phyloP scores from a whole-genome alignment of 2,329 filamentous ascomycete genomes.

The Knoxdaviesia proteae region DNA sequence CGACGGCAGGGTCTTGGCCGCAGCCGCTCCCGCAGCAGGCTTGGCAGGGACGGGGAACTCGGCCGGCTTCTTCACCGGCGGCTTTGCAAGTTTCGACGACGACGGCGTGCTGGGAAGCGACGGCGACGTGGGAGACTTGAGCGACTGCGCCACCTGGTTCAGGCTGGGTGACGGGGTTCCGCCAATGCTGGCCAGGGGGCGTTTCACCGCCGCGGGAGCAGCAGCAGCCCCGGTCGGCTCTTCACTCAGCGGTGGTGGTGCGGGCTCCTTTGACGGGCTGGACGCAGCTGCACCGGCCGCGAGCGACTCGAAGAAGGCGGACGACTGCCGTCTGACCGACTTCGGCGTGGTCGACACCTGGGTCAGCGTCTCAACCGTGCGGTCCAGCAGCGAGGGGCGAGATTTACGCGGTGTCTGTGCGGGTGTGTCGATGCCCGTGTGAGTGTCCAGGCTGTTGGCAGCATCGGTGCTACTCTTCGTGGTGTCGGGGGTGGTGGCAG shows the following conservation, averaged over 20 bases:
- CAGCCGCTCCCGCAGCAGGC: background rate
- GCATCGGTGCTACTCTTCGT: constrained; percentile 1
- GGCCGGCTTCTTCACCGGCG: constrained; percentile 15
- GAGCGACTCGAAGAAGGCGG: constrained; percentile 44
- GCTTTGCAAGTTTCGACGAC: constrained; percentile 9
- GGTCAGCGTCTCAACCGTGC: constrained; percentile 69
- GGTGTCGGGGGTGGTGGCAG: too few relatives aligned
- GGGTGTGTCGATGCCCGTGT: constrained; percentile 3
- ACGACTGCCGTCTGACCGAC: constrained; percentile 40
- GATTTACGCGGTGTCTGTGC: constrained; percentile 8
- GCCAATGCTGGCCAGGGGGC: constrained; percentile 20
- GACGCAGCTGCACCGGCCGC: constrained; percentile 10
- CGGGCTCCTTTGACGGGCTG: constrained; percentile 13
- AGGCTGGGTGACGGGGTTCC: constrained; percentile 19
- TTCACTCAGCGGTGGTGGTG: constrained; percentile 2
- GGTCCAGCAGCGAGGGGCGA: constrained; percentile 50
- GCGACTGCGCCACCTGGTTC: constrained; percentile 9
- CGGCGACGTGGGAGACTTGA: constrained; percentile 8
- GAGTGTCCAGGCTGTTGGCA: constrained; percentile 4
- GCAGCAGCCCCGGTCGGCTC: constrained; percentile 27
- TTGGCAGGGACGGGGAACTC: constrained; percentile 10
- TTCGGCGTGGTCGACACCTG: constrained; percentile 55
- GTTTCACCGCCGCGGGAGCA: constrained; percentile 22
- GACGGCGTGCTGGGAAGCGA: constrained; percentile 8
- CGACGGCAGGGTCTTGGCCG: constrained; percentile 20